These are phyloP conservation scores for Perkinsus marinus DNA, from an alignment of 169 alveolate species.

Conservation along the genomic window DNA sequence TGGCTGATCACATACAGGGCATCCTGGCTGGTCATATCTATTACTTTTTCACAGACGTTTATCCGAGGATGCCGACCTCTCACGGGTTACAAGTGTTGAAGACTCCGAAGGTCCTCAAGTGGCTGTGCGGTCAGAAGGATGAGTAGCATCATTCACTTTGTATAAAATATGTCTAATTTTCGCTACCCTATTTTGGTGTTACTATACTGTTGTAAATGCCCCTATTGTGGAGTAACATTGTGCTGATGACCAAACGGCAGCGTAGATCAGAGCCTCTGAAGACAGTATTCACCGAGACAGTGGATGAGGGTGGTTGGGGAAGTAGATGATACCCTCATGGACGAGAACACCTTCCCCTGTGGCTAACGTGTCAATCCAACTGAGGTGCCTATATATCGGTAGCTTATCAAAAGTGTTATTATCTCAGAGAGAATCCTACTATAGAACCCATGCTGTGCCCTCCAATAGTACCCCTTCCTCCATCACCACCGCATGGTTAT, in stretches of 20 bases:
- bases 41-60: slow-evolving; percentile 72
- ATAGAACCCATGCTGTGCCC: not conserved
- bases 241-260: not conserved
- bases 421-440: not conserved
- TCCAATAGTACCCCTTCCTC: not conserved
- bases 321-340: not conserved
- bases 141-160: slow-evolving; percentile 13
- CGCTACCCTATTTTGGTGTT: not conserved
- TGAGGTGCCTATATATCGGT: not conserved
- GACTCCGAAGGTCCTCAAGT: slow-evolving; percentile 52
- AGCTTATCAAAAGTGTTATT: too few relatives aligned
- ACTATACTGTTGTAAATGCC: not conserved
- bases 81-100: slow-evolving; percentile 59
- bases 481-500: not conserved
- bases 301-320: not conserved
- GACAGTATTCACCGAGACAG: not conserved
- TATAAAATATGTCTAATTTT: not conserved
- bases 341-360: not conserved
- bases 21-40: slow-evolving; percentile 73
- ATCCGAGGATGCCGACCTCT: slow-evolving; percentile 73
- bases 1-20: slow-evolving; percentile 68
- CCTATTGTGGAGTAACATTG: too few relatives aligned
- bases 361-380: not conserved
- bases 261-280: not conserved
- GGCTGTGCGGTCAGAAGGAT: not conserved